Base-by-base conservation (phyloP, 2,329 filamentous ascomycete genomes). In the Sphaerostilbella broomeana region DNA sequence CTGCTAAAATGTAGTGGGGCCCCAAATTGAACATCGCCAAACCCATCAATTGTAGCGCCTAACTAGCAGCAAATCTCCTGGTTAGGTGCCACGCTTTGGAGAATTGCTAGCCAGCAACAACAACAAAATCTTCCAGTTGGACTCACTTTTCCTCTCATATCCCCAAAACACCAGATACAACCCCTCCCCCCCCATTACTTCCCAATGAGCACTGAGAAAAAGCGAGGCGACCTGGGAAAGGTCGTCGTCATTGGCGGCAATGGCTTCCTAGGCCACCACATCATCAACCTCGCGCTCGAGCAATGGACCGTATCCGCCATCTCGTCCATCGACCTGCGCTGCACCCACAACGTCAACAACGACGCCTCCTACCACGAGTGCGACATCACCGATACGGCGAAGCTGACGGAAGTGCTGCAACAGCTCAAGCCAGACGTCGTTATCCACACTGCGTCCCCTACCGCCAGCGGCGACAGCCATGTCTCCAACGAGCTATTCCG, bases 371-470 rank as follows among this genome's bases (percentile, higher is more conserved):
- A 92, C 67, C 73, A 77, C 59, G 79, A 87, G 51, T 84, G 79
- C 58, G 84, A 90, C 62, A 87, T 92, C 58, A 88, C 84, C 39
- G 78, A 84, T 47, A 56, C 66, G 13, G 68, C 70, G 39, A 71
- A 70, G 45, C 70, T 92, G 47, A 59, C 74, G 27, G 67, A 71
- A 25, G 65, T 86, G 30, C 79, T 97, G 52, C 61, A 71, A 21
- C 68, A 77, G 47, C 70, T 80, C 39, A 75, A 74, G 52, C 89
- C 90, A 15, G 80, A 88, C 56, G 77, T 94, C 11, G 86, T 98
- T 36, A 82, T 97, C 54, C 90, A 98, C 64, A 94, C 89, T 2
- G 92, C 90, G 15, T 86, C 81, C 22, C 85, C 86, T 26, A 62
- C 71, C 17, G 71, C 68, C 43, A 72, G 75, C 57, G 66, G 74